Base-by-base conservation (phyloP, 257 asterid genomes). In the Cinchona pubescens region DNA sequence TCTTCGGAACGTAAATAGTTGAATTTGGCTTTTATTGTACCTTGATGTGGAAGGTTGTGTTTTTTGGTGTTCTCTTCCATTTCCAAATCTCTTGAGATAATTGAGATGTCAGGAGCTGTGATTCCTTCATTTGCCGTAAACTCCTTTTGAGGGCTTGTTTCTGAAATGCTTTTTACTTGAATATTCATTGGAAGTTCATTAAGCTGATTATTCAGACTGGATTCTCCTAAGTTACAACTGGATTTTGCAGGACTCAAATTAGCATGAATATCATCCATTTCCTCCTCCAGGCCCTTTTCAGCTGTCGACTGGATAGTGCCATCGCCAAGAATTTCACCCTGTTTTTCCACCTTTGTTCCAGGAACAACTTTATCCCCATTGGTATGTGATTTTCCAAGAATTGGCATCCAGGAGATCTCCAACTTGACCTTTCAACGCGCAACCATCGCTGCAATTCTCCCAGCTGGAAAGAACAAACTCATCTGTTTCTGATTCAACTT, bases 11-110 rank as follows among this genome's bases (percentile, higher is more conserved):
- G 29, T 38, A 71, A 53, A n/a, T 7, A 25, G 32, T 30, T 48
- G 11, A 14, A 32, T 43, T 49, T 67, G 68, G 30, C 43, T 45
- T 4, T 1, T 18, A 56, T 76, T 51, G 27, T 82, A 84, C 88
- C 88, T 81, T 79, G 83, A 83, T 83, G 79, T 32, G 73, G 63
- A 65, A 62, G 51, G 43, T 66, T 76, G 60, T 66, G 72, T 51
- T 53, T 70, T 19, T 69, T 75, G 56, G 25, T 72, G 45, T 85
- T 73, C 59, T 59, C 70, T 66, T 72, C 71, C 42, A 59, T 63
- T 25, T 59, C 81, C 53, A 35, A 38, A 73, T 69, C 74, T 64
- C 72, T 58, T 6, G 59, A 68, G 69, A 55, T 38, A 40, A 62
- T 56, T 66, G 79, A 70, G 61, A 76, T 75, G 48, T 61, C 53